Conservation (phyloP, 2,329 filamentous ascomycete species). For the Fusarium abutilonis region DNA sequence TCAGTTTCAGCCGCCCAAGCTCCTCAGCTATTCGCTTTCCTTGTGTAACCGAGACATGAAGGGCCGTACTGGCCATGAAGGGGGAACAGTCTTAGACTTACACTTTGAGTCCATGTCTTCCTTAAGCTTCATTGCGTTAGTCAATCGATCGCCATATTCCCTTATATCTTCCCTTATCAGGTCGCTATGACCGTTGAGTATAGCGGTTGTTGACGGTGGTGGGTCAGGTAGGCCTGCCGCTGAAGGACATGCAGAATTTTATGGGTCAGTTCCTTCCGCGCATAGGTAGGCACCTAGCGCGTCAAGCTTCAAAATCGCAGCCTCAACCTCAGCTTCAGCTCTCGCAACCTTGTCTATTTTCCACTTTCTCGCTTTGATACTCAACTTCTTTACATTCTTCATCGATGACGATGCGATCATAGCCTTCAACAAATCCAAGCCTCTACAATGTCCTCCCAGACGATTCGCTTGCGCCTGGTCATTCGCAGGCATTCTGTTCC, state of each 20-base stretch:
- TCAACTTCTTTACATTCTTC: background rate
- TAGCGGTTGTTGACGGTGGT: conserved; percentile 1
- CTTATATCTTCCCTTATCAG: background rate
- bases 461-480: conserved; percentile 76
- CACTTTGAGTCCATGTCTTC: no score
- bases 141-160: no score
- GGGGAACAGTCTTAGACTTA: no score
- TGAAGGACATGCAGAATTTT: conserved; percentile 24
- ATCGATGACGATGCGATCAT: conserved; percentile 32
- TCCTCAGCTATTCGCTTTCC: no score
- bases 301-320: conserved; percentile 33
- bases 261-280: conserved; percentile 11
- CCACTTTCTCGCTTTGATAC: background rate
- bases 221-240: conserved; percentile 2
- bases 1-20: no score
- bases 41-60: no score
- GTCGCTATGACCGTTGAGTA: background rate
- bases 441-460: conserved; percentile 46
- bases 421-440: background rate
- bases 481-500: conserved; percentile 80
- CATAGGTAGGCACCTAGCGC: conserved; percentile 14
- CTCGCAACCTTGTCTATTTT: background rate
- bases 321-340: conserved; percentile 1
- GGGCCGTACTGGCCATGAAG: no score
- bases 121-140: no score